A percentile compares a stretch with the other conserved stretches of the same genome.
phyloP scores from a whole-genome alignment of 2,329 filamentous ascomycete genomes.

The Chaetomium strumarium region DNA sequence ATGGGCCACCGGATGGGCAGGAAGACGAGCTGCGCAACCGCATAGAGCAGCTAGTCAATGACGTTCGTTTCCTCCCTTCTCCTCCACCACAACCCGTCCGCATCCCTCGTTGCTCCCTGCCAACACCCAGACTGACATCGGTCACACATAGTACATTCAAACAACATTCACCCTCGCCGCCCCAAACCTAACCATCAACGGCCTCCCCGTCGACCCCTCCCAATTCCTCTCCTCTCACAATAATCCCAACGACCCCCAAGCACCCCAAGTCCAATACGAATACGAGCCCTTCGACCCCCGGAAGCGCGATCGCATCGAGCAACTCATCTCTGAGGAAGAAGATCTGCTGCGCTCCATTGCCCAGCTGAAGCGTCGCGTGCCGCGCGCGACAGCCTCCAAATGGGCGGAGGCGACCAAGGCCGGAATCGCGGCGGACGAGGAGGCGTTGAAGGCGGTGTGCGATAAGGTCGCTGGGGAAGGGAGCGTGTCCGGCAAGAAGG shows the following conservation, averaged over 20 bases:
- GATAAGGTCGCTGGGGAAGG: conserved; percentile 20
- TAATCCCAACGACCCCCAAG: conserved; percentile 13
- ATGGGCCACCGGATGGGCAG: conserved; percentile 38
- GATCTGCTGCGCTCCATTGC: conserved; percentile 60
- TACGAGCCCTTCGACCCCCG: conserved; percentile 58
- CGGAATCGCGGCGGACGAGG: conserved; percentile 43
- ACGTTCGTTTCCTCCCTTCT: conserved; percentile 36
- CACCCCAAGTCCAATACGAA: conserved; percentile 41
- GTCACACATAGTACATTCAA: conserved; percentile 52
- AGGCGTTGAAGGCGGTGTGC: conserved; percentile 31
- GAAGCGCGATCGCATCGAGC: conserved; percentile 53
- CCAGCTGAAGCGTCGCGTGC: conserved; percentile 49
- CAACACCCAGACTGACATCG: not conserved
- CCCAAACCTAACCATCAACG: conserved; percentile 59
- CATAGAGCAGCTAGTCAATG: conserved; percentile 55
- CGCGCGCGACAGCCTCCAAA: conserved; percentile 38
- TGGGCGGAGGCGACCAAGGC: conserved; percentile 38
- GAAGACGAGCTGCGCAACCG: conserved; percentile 53
- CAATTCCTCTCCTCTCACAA: conserved; percentile 31
- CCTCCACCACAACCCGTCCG: not conserved
- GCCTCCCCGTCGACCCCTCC: conserved; percentile 42
- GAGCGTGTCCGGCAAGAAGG: conserved; percentile 5
- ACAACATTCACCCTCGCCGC: conserved; percentile 54
- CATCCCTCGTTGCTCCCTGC: not conserved
- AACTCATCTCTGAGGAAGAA: conserved; percentile 57